A percentile compares a stretch with the other conserved stretches of the same genome.
Evolutionary conservation across 345 rosid genomes (phyloP).

Genomic region (Aquilaria malaccensis): DNA sequence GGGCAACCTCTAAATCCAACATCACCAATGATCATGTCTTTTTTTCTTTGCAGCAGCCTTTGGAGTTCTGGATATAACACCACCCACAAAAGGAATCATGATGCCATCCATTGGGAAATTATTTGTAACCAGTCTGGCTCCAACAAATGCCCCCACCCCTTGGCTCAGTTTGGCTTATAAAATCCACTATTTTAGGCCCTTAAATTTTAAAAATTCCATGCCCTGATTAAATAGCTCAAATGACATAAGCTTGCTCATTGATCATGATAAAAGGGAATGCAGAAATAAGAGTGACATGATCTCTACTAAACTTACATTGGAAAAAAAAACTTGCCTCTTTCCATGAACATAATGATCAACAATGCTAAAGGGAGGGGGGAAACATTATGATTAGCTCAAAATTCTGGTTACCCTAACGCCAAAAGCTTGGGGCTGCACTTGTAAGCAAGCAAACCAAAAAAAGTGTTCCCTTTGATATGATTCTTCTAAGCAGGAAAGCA

Average conservation of each 20-base stretch:
- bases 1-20: constrained; percentile 27
- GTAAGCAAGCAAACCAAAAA: neutral
- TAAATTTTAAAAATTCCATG: neutral
- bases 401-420: neutral
- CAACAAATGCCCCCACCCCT: constrained; percentile 13
- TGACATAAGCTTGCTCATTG: neutral
- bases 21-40: constrained; percentile 46
- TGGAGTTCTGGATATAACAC: constrained; percentile 40
- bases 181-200: constrained; percentile 10
- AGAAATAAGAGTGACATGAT: no score
- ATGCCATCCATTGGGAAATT: constrained; percentile 40
- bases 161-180: constrained; percentile 2
- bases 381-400: no score
- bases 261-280: no score
- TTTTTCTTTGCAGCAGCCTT: constrained; percentile 43
- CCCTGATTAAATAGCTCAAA: constrained; percentile 5
- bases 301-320: no score
- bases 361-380: no score
- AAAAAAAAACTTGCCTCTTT: no score
- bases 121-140: constrained; percentile 19
- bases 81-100: constrained; percentile 41
- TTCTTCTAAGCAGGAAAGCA: constrained; percentile 23
- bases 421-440: no score
- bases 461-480: constrained; percentile 16
- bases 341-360: no score